Conservation (phyloP, 2,329 filamentous ascomycete species). For the Bipolaris zeicola region DNA sequence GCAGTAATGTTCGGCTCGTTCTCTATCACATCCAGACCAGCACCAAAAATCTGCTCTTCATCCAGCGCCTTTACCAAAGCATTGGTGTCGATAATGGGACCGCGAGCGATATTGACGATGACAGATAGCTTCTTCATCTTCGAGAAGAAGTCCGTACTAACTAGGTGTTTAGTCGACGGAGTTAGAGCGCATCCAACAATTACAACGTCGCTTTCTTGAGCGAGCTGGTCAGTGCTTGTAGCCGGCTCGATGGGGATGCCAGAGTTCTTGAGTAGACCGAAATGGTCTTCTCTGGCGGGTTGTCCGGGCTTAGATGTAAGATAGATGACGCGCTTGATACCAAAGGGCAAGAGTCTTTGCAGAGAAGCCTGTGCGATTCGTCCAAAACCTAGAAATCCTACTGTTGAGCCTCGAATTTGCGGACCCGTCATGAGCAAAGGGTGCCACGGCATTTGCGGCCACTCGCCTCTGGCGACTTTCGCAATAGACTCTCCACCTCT, state of each 20-base stretch:
- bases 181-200: conserved; percentile 39
- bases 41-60: conserved; percentile 57
- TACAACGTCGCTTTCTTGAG: conserved; percentile 38
- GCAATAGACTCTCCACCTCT: conserved; percentile 35
- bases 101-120: conserved; percentile 63
- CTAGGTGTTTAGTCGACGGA: conserved; percentile 34
- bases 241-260: conserved; percentile 30
- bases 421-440: conserved; percentile 40
- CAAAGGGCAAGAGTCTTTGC: conserved; percentile 35
- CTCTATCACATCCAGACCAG: conserved; percentile 63
- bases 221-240: conserved; percentile 27
- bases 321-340: conserved; percentile 33
- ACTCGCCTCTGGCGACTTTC: conserved; percentile 33
- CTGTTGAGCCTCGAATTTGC: conserved; percentile 29
- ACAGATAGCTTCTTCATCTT: conserved; percentile 60
- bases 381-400: conserved; percentile 41
- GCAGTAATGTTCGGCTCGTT: conserved; percentile 56
- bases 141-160: conserved; percentile 45
- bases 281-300: conserved; percentile 32
- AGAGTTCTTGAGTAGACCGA: conserved; percentile 23
- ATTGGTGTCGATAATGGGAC: conserved; percentile 61
- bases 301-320: conserved; percentile 35
- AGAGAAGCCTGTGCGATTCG: conserved; percentile 37
- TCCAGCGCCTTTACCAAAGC: conserved; percentile 59
- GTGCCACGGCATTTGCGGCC: conserved; percentile 41